These are phyloP conservation scores for Pichia sp. DNA, from an alignment of 1,139 yeast genomes.

Conservation along the genomic window DNA sequence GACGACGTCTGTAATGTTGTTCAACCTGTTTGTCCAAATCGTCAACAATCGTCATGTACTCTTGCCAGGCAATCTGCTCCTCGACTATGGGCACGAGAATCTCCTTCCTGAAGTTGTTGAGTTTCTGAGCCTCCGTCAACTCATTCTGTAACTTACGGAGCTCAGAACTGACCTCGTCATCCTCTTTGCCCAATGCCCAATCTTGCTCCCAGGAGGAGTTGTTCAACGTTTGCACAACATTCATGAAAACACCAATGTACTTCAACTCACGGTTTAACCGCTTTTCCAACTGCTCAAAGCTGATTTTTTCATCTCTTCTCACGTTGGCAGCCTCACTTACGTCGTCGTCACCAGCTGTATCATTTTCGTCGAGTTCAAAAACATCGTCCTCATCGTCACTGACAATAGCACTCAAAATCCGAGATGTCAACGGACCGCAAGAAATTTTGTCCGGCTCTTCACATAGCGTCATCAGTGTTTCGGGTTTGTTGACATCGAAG, in stretches of 20 bases:
- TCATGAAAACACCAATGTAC: constrained; percentile 87
- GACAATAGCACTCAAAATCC: constrained; percentile 73
- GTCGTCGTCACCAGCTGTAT: constrained; percentile 3
- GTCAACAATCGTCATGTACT: constrained; percentile 81
- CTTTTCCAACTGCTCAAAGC: constrained; percentile 81
- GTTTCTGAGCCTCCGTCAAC: constrained; percentile 54
- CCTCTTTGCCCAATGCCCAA: constrained; percentile 83
- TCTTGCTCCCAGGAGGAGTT: constrained; percentile 49
- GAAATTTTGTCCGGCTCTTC: constrained; percentile 67
- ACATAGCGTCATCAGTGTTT: constrained; percentile 29
- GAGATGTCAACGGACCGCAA: constrained; percentile 88
- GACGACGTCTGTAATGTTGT: constrained; percentile 82
- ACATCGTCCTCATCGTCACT: constrained; percentile 32
- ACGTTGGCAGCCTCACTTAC: not conserved
- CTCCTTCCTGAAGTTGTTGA: constrained; percentile 67
- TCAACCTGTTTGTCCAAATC: constrained; percentile 96
- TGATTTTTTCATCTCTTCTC: constrained; percentile 35
- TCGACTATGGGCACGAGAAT: constrained; percentile 70
- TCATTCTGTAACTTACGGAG: constrained; percentile 69
- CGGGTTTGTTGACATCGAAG: constrained; percentile 6
- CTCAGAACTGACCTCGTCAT: constrained; percentile 90
- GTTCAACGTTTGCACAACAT: constrained; percentile 39
- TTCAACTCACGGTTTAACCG: constrained; percentile 80
- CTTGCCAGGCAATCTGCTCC: constrained; percentile 93
- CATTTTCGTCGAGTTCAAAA: constrained; percentile 1